Percentiles rank a stretch among this genome's conserved stretches.
Evolutionary conservation across 2,329 filamentous ascomycete genomes (phyloP).

Genomic region (Zymoseptoria brevis): DNA sequence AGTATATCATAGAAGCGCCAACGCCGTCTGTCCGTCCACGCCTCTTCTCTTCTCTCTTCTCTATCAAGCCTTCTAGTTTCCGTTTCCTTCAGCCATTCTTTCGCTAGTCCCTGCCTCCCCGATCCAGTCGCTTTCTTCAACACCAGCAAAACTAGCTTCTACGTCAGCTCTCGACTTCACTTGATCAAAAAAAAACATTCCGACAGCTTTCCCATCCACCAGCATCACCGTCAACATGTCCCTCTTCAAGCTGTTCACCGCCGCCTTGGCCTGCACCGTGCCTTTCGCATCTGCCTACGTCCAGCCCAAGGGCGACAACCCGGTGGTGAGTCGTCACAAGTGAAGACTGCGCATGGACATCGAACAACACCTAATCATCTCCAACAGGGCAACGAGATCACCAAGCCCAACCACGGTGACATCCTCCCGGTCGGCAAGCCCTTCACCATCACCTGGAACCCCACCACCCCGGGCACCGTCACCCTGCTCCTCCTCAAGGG

Average conservation of each 20-base stretch:
- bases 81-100: neutral
- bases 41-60: neutral
- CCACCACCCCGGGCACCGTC: slow-evolving; percentile 42
- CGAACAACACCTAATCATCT: slow-evolving; percentile 1
- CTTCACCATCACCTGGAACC: slow-evolving; percentile 53
- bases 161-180: neutral
- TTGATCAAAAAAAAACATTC: neutral
- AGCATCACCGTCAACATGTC: slow-evolving; percentile 11
- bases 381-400: slow-evolving; percentile 47
- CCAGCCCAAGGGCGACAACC: slow-evolving; percentile 26
- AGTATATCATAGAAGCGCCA: neutral
- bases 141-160: neutral
- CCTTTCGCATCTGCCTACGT: slow-evolving; percentile 43
- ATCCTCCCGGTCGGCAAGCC: slow-evolving; percentile 48
- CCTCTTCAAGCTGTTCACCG: slow-evolving; percentile 44
- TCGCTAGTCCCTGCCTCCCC: neutral
- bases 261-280: slow-evolving; percentile 43
- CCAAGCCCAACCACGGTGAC: slow-evolving; percentile 43
- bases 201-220: slow-evolving; percentile 9
- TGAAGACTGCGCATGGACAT: neutral
- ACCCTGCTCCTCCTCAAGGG: slow-evolving; percentile 55
- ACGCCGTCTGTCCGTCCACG: neutral
- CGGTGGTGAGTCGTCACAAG: slow-evolving; percentile 6
- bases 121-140: neutral
- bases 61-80: neutral